Evolutionary conservation across 2,329 filamentous ascomycete genomes (phyloP).

Genomic region (Leptographium galeiforme): DNA sequence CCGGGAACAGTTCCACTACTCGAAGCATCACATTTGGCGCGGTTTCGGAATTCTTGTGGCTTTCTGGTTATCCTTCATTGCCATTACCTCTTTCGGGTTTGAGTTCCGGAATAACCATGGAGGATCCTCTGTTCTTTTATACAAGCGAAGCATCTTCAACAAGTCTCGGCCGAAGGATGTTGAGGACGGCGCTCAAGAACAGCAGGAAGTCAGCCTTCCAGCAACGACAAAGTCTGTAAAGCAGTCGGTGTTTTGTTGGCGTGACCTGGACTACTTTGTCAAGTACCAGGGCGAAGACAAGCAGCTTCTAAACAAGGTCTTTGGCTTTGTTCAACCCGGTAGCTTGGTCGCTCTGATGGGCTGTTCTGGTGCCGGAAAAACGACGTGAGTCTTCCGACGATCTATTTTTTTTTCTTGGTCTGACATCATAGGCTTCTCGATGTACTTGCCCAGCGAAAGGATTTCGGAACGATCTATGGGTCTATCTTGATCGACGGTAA

Average conservation of each 20-base stretch:
- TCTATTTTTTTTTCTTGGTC: not conserved
- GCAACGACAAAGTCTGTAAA: conserved; percentile 15
- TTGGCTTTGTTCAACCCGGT: conserved; percentile 74
- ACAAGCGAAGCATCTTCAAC: conserved; percentile 6
- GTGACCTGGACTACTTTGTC: conserved; percentile 57
- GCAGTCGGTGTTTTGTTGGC: conserved; percentile 63
- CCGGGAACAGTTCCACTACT: conserved; percentile 36
- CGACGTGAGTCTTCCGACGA: conserved; percentile 31
- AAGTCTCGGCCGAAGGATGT: not conserved
- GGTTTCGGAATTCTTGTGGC: conserved; percentile 67
- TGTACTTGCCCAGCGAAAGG: conserved; percentile 67
- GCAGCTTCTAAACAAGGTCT: conserved; percentile 60
- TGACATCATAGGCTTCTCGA: conserved; percentile 44
- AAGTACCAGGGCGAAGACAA: conserved; percentile 30
- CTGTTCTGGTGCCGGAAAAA: conserved; percentile 76
- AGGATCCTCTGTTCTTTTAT: conserved; percentile 17
- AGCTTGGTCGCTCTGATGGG: conserved; percentile 69
- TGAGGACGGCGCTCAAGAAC: not conserved
- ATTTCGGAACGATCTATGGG: conserved; percentile 61
- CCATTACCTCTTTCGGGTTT: conserved; percentile 42
- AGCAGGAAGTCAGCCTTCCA: not conserved
- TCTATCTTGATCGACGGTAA: conserved; percentile 66
- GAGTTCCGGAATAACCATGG: conserved; percentile 63
- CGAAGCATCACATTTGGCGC: conserved; percentile 49
- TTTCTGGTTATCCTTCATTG: conserved; percentile 39